A percentile compares a stretch with the other conserved stretches of the same genome.
phyloP scores from a whole-genome alignment of 2,329 filamentous ascomycete species.

The Penicillium oxalicum region DNA sequence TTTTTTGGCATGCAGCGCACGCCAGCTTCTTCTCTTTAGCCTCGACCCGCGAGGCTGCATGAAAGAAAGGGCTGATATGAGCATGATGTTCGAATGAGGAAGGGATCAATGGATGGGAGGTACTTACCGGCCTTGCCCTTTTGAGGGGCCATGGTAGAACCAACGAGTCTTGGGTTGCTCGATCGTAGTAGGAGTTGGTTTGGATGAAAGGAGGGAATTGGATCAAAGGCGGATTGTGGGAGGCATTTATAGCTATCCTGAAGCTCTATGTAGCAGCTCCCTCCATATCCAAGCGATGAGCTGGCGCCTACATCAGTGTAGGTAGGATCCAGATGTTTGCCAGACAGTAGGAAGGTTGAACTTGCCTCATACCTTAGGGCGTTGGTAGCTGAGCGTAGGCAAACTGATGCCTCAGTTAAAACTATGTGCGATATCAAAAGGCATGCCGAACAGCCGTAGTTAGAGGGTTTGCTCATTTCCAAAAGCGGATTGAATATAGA shows the following conservation, averaged over 20 bases:
- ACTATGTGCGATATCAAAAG: no score
- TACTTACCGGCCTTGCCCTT: background rate
- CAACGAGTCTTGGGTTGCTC: background rate
- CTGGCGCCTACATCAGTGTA: no score
- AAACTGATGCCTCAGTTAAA: no score
- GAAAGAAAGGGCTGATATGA: background rate
- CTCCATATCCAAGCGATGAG: no score
- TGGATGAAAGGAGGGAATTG: background rate
- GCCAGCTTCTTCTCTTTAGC: constrained; percentile 2
- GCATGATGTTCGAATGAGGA: background rate
- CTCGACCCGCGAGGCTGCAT: constrained; percentile 2
- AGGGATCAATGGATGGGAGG: background rate
- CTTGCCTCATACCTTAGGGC: no score
- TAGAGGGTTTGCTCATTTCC: no score
- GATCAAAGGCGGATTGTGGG: background rate
- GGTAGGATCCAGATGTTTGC: no score
- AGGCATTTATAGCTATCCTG: background rate
- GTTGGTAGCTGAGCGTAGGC: no score
- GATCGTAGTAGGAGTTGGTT: background rate
- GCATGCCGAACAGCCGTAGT: no score
- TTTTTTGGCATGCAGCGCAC: constrained; percentile 19
- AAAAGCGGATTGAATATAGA: no score
- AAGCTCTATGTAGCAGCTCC: no score
- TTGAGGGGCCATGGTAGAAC: background rate
- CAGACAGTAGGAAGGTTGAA: no score